Evolutionary conservation across 2,329 filamentous ascomycete species (phyloP).

Genomic region (Rhynchosporium graminicola): DNA sequence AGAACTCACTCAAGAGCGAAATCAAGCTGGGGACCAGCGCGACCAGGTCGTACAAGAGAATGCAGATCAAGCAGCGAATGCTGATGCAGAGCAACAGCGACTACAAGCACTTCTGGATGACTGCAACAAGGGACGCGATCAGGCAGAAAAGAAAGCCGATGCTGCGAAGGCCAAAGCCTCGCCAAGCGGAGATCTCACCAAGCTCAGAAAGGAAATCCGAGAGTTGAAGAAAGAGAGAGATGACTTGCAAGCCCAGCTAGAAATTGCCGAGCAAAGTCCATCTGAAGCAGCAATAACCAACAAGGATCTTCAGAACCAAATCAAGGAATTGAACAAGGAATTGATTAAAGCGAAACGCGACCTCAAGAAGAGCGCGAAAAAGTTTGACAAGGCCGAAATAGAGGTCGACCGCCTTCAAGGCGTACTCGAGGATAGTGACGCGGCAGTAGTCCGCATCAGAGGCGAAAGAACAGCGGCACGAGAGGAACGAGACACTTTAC

Average conservation of each 20-base stretch:
- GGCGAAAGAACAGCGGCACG: neutral
- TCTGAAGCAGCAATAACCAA: conserved; percentile 11
- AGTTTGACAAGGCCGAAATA: neutral
- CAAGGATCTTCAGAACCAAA: conserved; percentile 19
- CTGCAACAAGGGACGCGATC: neutral
- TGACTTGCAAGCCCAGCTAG: neutral
- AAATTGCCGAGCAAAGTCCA: neutral
- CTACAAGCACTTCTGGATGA: neutral
- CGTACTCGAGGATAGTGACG: neutral
- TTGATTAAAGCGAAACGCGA: neutral
- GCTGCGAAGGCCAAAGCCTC: neutral
- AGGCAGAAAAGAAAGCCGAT: neutral
- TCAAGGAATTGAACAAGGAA: conserved; percentile 1
- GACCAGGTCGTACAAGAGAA: neutral
- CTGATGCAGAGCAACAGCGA: neutral
- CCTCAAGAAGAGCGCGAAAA: neutral
- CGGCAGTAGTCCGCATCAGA: neutral
- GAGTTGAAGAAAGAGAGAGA: neutral
- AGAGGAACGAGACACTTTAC: neutral
- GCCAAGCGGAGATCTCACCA: neutral
- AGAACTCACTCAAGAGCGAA: neutral
- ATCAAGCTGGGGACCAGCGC: neutral
- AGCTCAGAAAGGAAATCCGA: conserved; percentile 8
- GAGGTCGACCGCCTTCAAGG: neutral
- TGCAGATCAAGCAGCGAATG: neutral